Conservation (phyloP, 2,329 filamentous ascomycete species). For the Calonectria pauciramosa region DNA sequence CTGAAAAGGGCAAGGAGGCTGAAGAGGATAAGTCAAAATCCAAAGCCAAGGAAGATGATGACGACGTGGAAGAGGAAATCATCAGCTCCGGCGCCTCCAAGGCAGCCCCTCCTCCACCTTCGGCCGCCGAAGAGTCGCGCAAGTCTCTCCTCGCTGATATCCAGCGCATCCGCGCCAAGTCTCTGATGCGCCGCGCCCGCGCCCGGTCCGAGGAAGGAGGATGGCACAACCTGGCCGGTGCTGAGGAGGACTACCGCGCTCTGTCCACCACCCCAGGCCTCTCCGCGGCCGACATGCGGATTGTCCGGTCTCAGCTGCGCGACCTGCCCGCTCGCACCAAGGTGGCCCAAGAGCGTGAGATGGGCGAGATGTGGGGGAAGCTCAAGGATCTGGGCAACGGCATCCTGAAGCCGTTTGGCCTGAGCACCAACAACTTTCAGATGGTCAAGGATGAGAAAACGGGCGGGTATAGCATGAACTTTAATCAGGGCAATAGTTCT, state of each 20-base stretch:
- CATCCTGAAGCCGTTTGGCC: conserved; percentile 90
- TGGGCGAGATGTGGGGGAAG: conserved; percentile 98
- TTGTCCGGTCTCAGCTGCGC: conserved; percentile 76
- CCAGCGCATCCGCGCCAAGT: conserved; percentile 83
- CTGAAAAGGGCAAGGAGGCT: conserved; percentile 50
- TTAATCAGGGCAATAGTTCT: conserved; percentile 57
- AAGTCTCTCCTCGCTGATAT: conserved; percentile 69
- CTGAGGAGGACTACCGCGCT: conserved; percentile 83
- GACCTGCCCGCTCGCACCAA: conserved; percentile 78
- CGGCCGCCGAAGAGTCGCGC: conserved; percentile 29
- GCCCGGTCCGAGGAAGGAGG: conserved; percentile 79
- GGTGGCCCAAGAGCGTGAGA: conserved; percentile 86
- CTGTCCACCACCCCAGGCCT: conserved; percentile 71
- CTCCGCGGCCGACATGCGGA: conserved; percentile 73
- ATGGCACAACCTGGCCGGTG: conserved; percentile 85
- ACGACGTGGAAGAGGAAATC: conserved; percentile 68
- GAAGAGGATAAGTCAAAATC: conserved; percentile 43
- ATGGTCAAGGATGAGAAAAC: conserved; percentile 92
- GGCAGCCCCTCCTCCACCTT: conserved; percentile 56
- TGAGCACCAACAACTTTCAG: conserved; percentile 95
- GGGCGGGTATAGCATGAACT: conserved; percentile 96
- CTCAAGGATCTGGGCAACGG: conserved; percentile 93
- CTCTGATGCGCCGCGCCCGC: conserved; percentile 83
- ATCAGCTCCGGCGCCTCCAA: conserved; percentile 70
- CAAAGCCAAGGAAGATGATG: conserved; percentile 55